Conservation (phyloP, 73 alveolate genomes). For the Symbiodinium natans region DNA sequence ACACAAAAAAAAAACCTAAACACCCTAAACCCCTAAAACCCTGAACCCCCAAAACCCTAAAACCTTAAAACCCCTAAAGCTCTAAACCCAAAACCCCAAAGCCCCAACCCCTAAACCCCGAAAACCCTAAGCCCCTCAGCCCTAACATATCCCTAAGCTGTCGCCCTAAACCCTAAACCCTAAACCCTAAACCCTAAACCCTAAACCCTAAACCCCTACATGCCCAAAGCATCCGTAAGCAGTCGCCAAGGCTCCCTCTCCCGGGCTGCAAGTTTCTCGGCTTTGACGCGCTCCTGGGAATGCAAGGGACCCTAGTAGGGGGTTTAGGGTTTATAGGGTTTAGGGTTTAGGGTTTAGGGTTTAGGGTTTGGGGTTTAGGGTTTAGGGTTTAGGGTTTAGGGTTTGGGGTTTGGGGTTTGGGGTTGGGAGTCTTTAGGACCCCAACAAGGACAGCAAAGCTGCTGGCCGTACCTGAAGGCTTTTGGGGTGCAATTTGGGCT, state of each 20-base stretch:
- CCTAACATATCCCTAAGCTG: too few species aligned
- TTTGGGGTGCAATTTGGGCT: too few species aligned
- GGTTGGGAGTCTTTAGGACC: background rate
- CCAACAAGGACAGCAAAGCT: too few species aligned
- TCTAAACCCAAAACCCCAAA: too few species aligned
- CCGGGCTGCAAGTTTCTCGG: background rate
- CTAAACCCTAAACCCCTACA: too few species aligned
- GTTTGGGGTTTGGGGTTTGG: background rate
- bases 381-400: background rate
- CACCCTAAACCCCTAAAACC: too few species aligned
- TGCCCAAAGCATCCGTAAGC: too few species aligned
- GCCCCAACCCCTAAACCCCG: background rate
- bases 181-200: background rate
- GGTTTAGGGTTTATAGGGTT: background rate
- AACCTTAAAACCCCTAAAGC: too few species aligned
- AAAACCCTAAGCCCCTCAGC: too few species aligned
- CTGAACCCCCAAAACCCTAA: too few species aligned
- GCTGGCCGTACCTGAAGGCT: too few species aligned
- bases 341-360: background rate
- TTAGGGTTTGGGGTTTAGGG: background rate
- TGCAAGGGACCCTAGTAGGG: background rate
- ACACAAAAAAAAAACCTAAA: too few species aligned
- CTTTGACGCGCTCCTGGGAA: constrained; percentile 1
- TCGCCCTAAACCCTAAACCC: background rate
- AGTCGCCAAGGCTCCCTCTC: background rate